Evolutionary conservation across 2,329 filamentous ascomycete genomes (phyloP), one percentile per base, ranked within the genome.

Genomic region (Drechslerella stenobrocha): DNA sequence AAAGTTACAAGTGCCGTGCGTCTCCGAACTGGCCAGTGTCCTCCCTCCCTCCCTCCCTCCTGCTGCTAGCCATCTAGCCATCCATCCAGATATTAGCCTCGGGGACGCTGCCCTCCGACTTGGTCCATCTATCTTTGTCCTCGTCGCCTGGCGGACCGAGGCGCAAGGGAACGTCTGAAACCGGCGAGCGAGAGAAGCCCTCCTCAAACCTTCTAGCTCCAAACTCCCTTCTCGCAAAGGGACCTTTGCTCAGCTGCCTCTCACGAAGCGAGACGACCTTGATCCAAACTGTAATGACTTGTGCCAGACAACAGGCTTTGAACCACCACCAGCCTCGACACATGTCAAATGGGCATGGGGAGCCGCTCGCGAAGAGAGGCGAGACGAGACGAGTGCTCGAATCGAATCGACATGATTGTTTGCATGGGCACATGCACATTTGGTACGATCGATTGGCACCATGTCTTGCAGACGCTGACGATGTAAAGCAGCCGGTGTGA

Each of bases 71-170:
- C 28, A 30, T 30, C n/a, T n/a, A n/a, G n/a, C n/a, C n/a, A n/a
- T n/a, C n/a, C n/a, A n/a, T n/a, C n/a, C n/a, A n/a, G n/a, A n/a
- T n/a, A n/a, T n/a, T n/a, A n/a, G n/a, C n/a, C n/a, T n/a, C n/a
- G n/a, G n/a, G n/a, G n/a, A 32, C 30, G 30, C 30, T 32, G 13
- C 30, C 30, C 30, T 32, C 34, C 15, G 11, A 15, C 3, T 3
- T 15, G 11, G 4, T 13, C 15, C 37, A 18, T 42, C 15, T 42
- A 7, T 42, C 37, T 18, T 20, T 42, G 37, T 42, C 52, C 52
- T 58, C 52, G 52, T 65, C 7, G 60, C 34, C 61, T 53, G 61
- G 32, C 61, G 61, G 61, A 58, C 61, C 53, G 61, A 66, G 61
- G 61, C 61, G 61, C 53, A 66, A 53, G 51, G 42, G 61, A 48